phyloP scores from a whole-genome alignment of 352 stramenopile species.

The Phytophthora tubulina region DNA sequence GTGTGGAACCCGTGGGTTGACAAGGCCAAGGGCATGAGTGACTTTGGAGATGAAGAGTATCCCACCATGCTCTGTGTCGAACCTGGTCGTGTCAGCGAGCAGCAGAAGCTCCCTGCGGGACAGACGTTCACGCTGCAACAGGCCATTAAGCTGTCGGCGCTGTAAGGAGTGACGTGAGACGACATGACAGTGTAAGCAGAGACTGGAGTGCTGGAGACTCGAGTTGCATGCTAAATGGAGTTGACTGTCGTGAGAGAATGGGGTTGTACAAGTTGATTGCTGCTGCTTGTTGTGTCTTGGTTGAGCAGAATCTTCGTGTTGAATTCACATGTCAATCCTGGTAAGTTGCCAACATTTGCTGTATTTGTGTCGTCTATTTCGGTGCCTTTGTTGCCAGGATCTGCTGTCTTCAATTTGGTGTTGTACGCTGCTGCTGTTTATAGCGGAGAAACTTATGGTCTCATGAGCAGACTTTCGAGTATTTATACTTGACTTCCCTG shows the following conservation, averaged over 20 bases:
- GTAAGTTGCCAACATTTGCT: too few relatives aligned
- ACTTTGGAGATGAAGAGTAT: slow-evolving; percentile 97
- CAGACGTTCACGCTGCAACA: slow-evolving; percentile 78
- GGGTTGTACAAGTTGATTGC: slow-evolving; percentile 9
- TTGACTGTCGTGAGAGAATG: slow-evolving; percentile 23
- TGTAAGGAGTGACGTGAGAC: slow-evolving; percentile 39
- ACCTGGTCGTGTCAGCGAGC: slow-evolving; percentile 86
- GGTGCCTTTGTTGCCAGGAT: neutral
- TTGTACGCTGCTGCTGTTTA: slow-evolving; percentile 23
- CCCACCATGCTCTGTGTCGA: slow-evolving; percentile 97
- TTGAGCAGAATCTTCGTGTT: too few relatives aligned
- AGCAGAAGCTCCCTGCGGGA: slow-evolving; percentile 64
- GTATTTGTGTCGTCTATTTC: neutral
- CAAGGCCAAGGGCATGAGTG: slow-evolving; percentile 93
- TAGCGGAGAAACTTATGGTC: slow-evolving; percentile 12
- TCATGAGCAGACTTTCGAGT: neutral
- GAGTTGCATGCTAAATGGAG: slow-evolving; percentile 26
- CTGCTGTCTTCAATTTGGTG: slow-evolving; percentile 23
- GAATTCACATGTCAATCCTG: too few relatives aligned
- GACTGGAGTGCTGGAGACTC: slow-evolving; percentile 3
- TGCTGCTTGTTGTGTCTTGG: too few relatives aligned
- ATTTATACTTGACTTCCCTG: slow-evolving; percentile 24
- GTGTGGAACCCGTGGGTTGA: slow-evolving; percentile 95
- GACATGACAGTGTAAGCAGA: neutral
- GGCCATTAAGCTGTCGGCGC: slow-evolving; percentile 63